These are phyloP conservation scores for Rhododendron mucronatum DNA, from an alignment of 148 eudicot genomes.

Conservation along the genomic window DNA sequence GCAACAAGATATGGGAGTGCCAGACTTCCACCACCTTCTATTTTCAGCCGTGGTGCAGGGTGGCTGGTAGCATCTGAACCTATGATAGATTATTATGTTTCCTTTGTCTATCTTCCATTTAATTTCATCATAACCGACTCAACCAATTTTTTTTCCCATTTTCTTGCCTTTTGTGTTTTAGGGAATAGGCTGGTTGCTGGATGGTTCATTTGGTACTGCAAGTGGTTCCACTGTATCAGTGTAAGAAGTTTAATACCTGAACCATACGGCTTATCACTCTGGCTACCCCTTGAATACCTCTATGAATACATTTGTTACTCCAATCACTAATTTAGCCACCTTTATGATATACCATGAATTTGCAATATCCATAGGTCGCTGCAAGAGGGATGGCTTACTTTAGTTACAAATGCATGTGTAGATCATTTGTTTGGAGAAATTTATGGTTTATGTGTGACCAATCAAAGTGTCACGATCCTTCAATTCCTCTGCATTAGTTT, in stretches of 20 bases:
- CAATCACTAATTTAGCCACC: too few relatives aligned
- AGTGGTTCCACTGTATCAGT: slow-evolving; percentile 81
- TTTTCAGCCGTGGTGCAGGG: slow-evolving; percentile 65
- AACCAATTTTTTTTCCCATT: not conserved
- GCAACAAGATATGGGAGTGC: slow-evolving; percentile 74
- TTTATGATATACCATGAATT: too few relatives aligned
- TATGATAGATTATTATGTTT: not conserved
- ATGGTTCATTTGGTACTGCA: slow-evolving; percentile 68
- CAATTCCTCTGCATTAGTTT: not conserved
- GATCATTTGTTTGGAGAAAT: too few relatives aligned
- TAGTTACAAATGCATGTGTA: too few relatives aligned
- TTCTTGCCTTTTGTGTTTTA: slow-evolving; percentile 13
- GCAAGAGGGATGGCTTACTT: too few relatives aligned
- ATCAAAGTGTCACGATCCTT: not conserved
- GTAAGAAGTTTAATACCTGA: slow-evolving; percentile 31
- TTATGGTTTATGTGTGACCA: too few relatives aligned
- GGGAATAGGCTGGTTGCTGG: slow-evolving; percentile 71
- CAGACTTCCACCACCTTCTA: slow-evolving; percentile 72
- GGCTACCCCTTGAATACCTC: not conserved
- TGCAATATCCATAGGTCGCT: too few relatives aligned
- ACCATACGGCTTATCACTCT: not conserved
- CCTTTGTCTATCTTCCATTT: not conserved
- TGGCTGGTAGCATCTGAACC: slow-evolving; percentile 65
- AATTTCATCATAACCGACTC: not conserved
- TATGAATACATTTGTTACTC: too few relatives aligned